These are phyloP conservation scores for Xylariales sp. DNA, from an alignment of 2,329 filamentous ascomycete species.

Conservation along the genomic window DNA sequence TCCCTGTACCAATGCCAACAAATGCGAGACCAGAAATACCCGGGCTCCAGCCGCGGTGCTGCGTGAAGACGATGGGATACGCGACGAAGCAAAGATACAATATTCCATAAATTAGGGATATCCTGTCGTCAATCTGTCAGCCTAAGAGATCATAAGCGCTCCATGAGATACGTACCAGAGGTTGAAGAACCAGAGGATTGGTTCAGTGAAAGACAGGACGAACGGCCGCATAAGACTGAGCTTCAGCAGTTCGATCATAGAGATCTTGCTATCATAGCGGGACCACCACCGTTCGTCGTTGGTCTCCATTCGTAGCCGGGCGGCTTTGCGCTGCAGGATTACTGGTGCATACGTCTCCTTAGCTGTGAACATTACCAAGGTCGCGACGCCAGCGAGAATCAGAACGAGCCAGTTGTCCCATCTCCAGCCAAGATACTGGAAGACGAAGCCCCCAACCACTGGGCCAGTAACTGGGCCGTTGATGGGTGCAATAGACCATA, in stretches of 20 bases:
- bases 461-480: constrained; percentile 62
- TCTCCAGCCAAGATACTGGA: constrained; percentile 74
- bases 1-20: constrained; percentile 63
- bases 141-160: neutral
- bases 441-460: constrained; percentile 77
- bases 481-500: constrained; percentile 80
- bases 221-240: constrained; percentile 75
- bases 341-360: constrained; percentile 74
- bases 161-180: constrained; percentile 45
- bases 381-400: constrained; percentile 62
- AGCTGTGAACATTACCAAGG: constrained; percentile 53
- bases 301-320: constrained; percentile 59
- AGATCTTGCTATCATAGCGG: constrained; percentile 69
- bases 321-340: constrained; percentile 63
- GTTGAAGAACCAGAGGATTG: constrained; percentile 70
- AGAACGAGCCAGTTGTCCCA: constrained; percentile 82
- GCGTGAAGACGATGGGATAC: constrained; percentile 78
- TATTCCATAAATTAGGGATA: constrained; percentile 80
- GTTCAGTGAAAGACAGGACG: constrained; percentile 71
- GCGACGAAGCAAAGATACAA: constrained; percentile 88
- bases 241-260: constrained; percentile 63
- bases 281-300: constrained; percentile 72
- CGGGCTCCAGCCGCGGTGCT: constrained; percentile 70
- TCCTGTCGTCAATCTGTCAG: constrained; percentile 37
- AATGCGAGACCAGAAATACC: constrained; percentile 75